These are phyloP conservation scores for Ophiostoma tasmaniense DNA, from an alignment of 2,329 filamentous ascomycete genomes.

Conservation along the genomic window DNA sequence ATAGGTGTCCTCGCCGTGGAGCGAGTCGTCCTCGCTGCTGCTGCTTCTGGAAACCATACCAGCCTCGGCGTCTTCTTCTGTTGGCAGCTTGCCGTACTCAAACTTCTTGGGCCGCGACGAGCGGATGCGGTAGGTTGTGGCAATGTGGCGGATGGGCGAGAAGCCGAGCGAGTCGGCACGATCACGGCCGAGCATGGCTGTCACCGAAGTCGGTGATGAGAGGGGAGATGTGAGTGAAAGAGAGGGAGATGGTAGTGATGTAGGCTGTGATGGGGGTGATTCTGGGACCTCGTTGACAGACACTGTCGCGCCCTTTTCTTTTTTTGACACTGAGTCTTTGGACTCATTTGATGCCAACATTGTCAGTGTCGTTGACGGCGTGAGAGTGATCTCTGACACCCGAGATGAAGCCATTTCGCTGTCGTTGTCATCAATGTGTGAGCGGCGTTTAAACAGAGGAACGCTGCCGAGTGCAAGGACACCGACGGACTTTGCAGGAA, in stretches of 20 bases:
- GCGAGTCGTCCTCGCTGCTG: not conserved
- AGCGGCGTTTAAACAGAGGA: not conserved
- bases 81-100: slow-evolving; percentile 9
- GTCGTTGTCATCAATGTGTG: not conserved
- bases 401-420: not conserved
- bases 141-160: slow-evolving; percentile 17
- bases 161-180: slow-evolving; percentile 13
- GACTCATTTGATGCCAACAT: not conserved
- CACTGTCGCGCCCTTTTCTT: not conserved
- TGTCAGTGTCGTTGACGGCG: not conserved
- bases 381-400: not conserved
- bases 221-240: not conserved
- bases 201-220: not conserved
- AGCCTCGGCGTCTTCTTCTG: slow-evolving; percentile 10
- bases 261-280: not conserved
- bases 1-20: slow-evolving; percentile 10
- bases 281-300: not conserved
- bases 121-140: slow-evolving; percentile 16
- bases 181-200: not conserved
- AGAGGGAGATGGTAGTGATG: not conserved
- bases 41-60: not conserved
- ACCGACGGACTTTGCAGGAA: not conserved
- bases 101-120: slow-evolving; percentile 4
- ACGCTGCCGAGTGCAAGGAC: not conserved
- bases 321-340: not conserved